Conservation (phyloP, 768 basidiomycete genomes). For the Vararia minispora region DNA sequence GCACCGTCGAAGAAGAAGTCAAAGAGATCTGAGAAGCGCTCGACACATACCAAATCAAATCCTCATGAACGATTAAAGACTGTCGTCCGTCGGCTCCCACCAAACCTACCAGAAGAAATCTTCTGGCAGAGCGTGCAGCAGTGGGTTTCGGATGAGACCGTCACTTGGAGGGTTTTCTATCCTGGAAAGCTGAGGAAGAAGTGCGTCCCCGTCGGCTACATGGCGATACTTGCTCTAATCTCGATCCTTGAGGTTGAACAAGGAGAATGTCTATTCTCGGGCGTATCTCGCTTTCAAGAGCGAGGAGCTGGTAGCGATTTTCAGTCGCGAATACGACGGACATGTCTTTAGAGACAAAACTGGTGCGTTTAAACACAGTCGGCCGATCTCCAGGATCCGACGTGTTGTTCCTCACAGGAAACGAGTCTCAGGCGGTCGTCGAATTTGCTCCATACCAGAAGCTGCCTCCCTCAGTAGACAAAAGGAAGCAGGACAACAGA, state of each 20-base stretch:
- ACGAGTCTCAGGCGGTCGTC: slow-evolving; percentile 79
- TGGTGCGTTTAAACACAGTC: slow-evolving; percentile 37
- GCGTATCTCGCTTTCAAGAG: slow-evolving; percentile 88
- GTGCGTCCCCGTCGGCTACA: slow-evolving; percentile 27
- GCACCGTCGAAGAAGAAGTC: slow-evolving; percentile 14
- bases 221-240: background rate
- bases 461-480: slow-evolving; percentile 52
- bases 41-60: slow-evolving; percentile 18
- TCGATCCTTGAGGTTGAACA: slow-evolving; percentile 43
- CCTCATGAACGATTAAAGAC: slow-evolving; percentile 66
- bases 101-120: slow-evolving; percentile 82
- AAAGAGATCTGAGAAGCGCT: slow-evolving; percentile 21
- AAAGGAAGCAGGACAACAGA: slow-evolving; percentile 71
- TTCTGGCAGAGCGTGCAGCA: slow-evolving; percentile 87
- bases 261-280: slow-evolving; percentile 77
- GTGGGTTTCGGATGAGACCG: slow-evolving; percentile 74
- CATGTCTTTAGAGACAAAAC: slow-evolving; percentile 88
- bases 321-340: slow-evolving; percentile 82
- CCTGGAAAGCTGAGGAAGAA: slow-evolving; percentile 61
- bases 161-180: slow-evolving; percentile 54
- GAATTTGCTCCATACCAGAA: slow-evolving; percentile 95
- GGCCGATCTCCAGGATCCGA: background rate
- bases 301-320: slow-evolving; percentile 57
- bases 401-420: slow-evolving; percentile 38
- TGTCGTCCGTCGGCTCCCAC: slow-evolving; percentile 78